phyloP scores from a whole-genome alignment of 2,329 filamentous ascomycete species.

The Phoma sp. region DNA sequence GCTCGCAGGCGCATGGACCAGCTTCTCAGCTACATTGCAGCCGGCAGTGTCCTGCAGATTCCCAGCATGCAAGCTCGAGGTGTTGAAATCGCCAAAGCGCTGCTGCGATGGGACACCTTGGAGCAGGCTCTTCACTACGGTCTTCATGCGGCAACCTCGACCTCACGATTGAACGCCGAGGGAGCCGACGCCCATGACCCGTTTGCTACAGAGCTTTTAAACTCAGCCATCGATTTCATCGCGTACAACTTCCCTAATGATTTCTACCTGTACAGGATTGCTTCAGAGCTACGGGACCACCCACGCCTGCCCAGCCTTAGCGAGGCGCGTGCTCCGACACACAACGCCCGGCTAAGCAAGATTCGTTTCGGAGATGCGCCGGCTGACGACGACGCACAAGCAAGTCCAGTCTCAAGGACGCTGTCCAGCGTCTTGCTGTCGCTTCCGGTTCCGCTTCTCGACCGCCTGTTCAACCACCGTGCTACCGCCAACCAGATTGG shows the following conservation, averaged over 20 bases:
- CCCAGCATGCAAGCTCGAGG: constrained; percentile 64
- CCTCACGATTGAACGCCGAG: constrained; percentile 16
- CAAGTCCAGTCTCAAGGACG: constrained; percentile 53
- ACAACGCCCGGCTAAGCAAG: constrained; percentile 64
- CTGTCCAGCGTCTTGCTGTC: constrained; percentile 75
- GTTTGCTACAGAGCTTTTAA: constrained; percentile 63
- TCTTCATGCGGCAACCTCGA: constrained; percentile 53
- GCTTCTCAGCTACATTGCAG: constrained; percentile 67
- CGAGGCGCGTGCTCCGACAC: constrained; percentile 47
- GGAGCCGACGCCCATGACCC: constrained; percentile 58
- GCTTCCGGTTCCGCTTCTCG: constrained; percentile 71
- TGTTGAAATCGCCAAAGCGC: constrained; percentile 64
- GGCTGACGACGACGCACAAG: constrained; percentile 50
- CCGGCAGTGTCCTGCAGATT: constrained; percentile 66
- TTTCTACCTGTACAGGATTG: constrained; percentile 65
- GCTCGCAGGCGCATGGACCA: constrained; percentile 47
- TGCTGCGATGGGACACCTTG: constrained; percentile 69
- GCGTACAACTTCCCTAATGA: constrained; percentile 65
- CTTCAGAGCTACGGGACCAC: constrained; percentile 55
- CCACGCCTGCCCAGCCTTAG: constrained; percentile 55
- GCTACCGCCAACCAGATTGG: constrained; percentile 59
- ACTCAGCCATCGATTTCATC: constrained; percentile 65
- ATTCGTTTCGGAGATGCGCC: constrained; percentile 77
- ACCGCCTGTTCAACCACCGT: constrained; percentile 69
- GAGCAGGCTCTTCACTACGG: constrained; percentile 68